phyloP scores from a whole-genome alignment of 371 early-diverging fungal species.

The Rhizomucor pusillus region DNA sequence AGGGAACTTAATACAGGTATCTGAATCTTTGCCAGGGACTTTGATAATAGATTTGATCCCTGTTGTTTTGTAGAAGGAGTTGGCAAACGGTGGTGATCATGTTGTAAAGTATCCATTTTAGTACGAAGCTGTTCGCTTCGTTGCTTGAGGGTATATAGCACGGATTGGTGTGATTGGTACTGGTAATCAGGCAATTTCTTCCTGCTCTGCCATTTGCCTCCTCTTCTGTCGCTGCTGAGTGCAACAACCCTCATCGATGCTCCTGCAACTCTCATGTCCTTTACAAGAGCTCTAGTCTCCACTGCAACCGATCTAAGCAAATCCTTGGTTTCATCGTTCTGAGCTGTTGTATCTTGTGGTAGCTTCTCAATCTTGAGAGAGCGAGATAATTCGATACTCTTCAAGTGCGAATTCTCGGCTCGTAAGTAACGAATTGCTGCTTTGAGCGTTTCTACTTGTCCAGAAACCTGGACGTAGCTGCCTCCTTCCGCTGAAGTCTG shows the following conservation, averaged over 20 bases:
- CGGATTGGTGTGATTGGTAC: slow-evolving; percentile 71
- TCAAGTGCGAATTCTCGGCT: slow-evolving; percentile 79
- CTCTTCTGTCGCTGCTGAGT: slow-evolving; percentile 14
- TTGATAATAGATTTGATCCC: slow-evolving; percentile 4
- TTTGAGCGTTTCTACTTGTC: slow-evolving; percentile 59
- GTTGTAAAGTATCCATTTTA: slow-evolving; percentile 19
- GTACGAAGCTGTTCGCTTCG: slow-evolving; percentile 54
- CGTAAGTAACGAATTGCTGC: slow-evolving; percentile 74
- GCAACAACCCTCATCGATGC: slow-evolving; percentile 54
- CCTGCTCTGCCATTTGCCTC: slow-evolving; percentile 59
- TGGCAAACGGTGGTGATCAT: too few relatives aligned
- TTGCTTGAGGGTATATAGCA: slow-evolving; percentile 59
- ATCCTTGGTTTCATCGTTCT: slow-evolving; percentile 15
- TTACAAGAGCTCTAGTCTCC: slow-evolving; percentile 29
- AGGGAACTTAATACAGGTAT: slow-evolving; percentile 17
- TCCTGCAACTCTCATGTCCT: slow-evolving; percentile 46
- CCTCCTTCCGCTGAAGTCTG: slow-evolving; percentile 8
- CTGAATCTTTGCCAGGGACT: slow-evolving; percentile 29
- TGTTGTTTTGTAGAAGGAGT: slow-evolving; percentile 21
- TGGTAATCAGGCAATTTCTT: slow-evolving; percentile 62
- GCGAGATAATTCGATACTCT: slow-evolving; percentile 42
- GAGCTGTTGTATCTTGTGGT: slow-evolving; percentile 3
- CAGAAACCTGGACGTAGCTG: slow-evolving; percentile 17
- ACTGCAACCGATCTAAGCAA: slow-evolving; percentile 27
- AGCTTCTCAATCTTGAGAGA: slow-evolving; percentile 10